Evolutionary conservation across 1,284 basidiomycete genomes (phyloP), one percentile per base, ranked within the genome.

Genomic region (Papiliotrema fonsecae): DNA sequence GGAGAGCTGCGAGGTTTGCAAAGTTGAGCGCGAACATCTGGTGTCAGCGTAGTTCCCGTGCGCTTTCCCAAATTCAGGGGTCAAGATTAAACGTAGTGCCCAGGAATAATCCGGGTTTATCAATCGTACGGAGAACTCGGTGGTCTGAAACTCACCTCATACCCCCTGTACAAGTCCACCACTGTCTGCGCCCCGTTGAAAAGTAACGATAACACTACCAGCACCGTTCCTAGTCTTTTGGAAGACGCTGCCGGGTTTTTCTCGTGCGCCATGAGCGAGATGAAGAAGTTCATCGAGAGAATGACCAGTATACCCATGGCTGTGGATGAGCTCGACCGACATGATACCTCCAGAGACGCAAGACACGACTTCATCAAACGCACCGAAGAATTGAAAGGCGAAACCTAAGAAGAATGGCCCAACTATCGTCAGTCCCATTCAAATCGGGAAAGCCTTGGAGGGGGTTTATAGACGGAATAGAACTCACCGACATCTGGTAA

Each of bases 351-450:
- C 22, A 19, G 31, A n/a, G 10, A 25, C 16, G 24, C 16, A 22
- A 42, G 3, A 18, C 1, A n/a, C n/a, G 11, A 13, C 51, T 31
- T 42, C n/a, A n/a, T n/a, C n/a, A n/a, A n/a, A n/a, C n/a, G n/a
- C n/a, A 59, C 62, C 58, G 21, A 62, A 52, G 18, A 39, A 41
- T 45, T 64, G 53, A 13, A 64, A 45, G 6, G 38, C 21, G 47
- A 58, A 60, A 9, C 62, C 62, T 10, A 64, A 41, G 45, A 61
- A 62, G 52, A 64, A 61, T 5, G 62, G 60, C 4, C 60, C 62
- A n/a, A 52, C 58, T 61, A 39, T 32, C 21, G 26, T n/a, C 28
- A 40, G 38, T n/a, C n/a, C n/a, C n/a, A n/a, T 22, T 40, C 9
- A 18, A 19, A 9, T 16, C 30, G 30, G 30, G 30, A 9, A 9